Evolutionary conservation across 805 yeast species (phyloP).

Genomic region (Ogataea corticis): DNA sequence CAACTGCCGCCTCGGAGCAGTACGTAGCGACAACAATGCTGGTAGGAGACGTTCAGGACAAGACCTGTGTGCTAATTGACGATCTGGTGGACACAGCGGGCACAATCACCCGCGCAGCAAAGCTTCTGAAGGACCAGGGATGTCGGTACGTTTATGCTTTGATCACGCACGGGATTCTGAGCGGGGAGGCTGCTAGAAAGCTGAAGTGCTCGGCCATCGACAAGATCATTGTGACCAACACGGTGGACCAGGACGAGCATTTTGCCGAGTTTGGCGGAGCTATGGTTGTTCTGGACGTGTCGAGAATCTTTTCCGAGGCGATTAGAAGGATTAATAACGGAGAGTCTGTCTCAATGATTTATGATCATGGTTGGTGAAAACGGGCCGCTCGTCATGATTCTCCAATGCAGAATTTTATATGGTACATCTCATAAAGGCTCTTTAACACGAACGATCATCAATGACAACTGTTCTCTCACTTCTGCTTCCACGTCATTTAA

Average conservation of each 20-base stretch:
- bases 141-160: constrained; percentile 83
- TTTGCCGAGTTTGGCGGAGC: constrained; percentile 49
- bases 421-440: too few species aligned
- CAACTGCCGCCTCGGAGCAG: constrained; percentile 21
- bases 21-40: constrained; percentile 82
- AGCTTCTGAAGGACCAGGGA: constrained; percentile 88
- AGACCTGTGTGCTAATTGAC: constrained; percentile 87
- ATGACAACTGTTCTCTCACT: too few species aligned
- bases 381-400: too few species aligned
- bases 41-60: constrained; percentile 89
- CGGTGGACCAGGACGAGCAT: constrained; percentile 80
- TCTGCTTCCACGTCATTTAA: too few species aligned
- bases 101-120: constrained; percentile 91
- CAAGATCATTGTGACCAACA: constrained; percentile 82
- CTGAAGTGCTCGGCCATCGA: constrained; percentile 72
- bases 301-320: constrained; percentile 89
- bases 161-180: constrained; percentile 89
- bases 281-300: constrained; percentile 79
- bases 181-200: constrained; percentile 85
- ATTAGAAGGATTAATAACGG: constrained; percentile 96
- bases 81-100: constrained; percentile 93
- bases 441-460: too few species aligned
- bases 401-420: too few species aligned
- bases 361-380: constrained; percentile 71
- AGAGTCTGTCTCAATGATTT: constrained; percentile 90